A percentile compares a stretch with the other conserved stretches of the same genome.
Conservation (phyloP, 2,329 filamentous ascomycete species). For the Tolypocladium cylindrosporum region DNA sequence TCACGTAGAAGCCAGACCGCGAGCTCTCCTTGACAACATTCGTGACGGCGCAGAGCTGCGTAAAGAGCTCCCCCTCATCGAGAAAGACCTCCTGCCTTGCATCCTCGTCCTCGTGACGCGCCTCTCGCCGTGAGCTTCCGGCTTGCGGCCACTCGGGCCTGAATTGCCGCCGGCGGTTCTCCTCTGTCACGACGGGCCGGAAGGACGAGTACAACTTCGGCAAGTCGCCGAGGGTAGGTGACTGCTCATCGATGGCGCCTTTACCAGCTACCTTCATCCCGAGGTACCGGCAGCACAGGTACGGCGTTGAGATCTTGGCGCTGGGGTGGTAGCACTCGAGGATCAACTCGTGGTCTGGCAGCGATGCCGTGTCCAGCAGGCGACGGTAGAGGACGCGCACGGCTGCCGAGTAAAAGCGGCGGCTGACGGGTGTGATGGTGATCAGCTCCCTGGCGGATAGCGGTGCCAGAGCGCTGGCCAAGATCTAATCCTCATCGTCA, state of each 20-base stretch:
- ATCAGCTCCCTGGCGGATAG: slow-evolving; percentile 44
- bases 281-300: slow-evolving; percentile 55
- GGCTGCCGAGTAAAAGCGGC: slow-evolving; percentile 53
- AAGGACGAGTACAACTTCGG: slow-evolving; percentile 60
- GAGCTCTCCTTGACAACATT: slow-evolving; percentile 60
- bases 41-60: slow-evolving; percentile 59
- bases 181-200: slow-evolving; percentile 49
- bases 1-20: slow-evolving; percentile 50
- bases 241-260: slow-evolving; percentile 1
- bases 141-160: slow-evolving; percentile 5
- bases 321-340: slow-evolving; percentile 72
- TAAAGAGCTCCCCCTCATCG: slow-evolving; percentile 62
- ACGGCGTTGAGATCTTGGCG: slow-evolving; percentile 57
- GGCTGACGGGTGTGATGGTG: slow-evolving; percentile 46
- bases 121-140: slow-evolving; percentile 1
- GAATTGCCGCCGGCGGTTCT: slow-evolving; percentile 30
- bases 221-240: slow-evolving; percentile 27
- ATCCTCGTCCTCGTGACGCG: slow-evolving; percentile 22
- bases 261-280: slow-evolving; percentile 34
- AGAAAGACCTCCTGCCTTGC: slow-evolving; percentile 53
- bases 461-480: slow-evolving; percentile 27
- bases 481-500: not conserved
- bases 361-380: slow-evolving; percentile 30
- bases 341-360: slow-evolving; percentile 47
- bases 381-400: slow-evolving; percentile 55